phyloP scores from a whole-genome alignment of 768 basidiomycete genomes.

The Dioszegia crocea region DNA sequence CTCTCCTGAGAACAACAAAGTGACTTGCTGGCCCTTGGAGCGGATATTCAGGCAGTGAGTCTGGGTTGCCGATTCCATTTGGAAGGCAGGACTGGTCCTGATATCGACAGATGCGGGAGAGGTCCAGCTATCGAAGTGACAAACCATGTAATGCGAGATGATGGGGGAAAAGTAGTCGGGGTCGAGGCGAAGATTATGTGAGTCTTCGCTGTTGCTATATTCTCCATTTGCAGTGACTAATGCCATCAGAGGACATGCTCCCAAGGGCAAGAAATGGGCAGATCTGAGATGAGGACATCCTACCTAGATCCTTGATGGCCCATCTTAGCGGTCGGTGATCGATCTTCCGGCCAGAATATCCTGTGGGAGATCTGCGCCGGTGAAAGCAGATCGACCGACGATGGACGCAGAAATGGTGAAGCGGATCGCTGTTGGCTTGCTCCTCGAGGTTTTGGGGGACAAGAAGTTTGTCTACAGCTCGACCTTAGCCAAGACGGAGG shows the following conservation, averaged over 20 bases:
- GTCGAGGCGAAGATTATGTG: conserved; percentile 35
- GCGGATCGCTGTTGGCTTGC: too few species aligned
- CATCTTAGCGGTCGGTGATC: too few species aligned
- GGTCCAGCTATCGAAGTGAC: conserved; percentile 42
- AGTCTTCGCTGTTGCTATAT: too few species aligned
- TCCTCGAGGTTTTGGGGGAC: too few species aligned
- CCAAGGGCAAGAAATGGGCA: conserved; percentile 31
- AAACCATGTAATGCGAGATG: conserved; percentile 14
- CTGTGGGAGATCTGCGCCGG: too few species aligned
- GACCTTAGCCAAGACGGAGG: too few species aligned
- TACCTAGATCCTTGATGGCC: too few species aligned
- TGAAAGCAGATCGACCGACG: too few species aligned
- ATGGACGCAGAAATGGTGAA: too few species aligned
- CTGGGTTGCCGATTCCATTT: background rate
- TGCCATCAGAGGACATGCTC: conserved; percentile 29
- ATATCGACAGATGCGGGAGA: conserved; percentile 26
- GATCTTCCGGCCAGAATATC: background rate
- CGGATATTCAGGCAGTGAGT: conserved; percentile 46
- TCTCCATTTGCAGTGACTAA: too few species aligned
- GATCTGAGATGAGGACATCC: conserved; percentile 19
- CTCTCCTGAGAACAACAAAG: conserved; percentile 25
- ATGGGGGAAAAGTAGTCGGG: conserved; percentile 7
- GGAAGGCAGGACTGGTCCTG: background rate
- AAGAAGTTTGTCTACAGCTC: too few species aligned
- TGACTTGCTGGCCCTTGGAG: conserved; percentile 47